Percentiles rank a stretch among this genome's conserved stretches.
Conservation (phyloP, 192 early-diverging fungal genomes). For the Rhizophagus clarus region DNA sequence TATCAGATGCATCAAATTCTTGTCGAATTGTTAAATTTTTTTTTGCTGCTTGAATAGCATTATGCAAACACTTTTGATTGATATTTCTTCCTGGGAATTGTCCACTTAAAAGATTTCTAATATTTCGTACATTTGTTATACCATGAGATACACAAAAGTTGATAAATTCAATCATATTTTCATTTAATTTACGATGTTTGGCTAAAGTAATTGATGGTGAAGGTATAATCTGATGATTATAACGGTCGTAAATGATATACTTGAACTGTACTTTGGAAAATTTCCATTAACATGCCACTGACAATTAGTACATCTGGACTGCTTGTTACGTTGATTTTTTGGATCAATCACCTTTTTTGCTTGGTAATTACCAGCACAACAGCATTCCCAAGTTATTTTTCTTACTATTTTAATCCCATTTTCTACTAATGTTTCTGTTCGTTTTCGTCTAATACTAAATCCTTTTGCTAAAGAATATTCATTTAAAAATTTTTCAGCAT, state of each 20-base stretch:
- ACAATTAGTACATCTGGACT: neutral
- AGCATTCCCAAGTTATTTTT: neutral
- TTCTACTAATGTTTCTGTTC: no score
- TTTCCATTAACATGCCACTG: slow-evolving; percentile 2
- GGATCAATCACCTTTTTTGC: neutral
- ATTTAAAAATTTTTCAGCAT: no score
- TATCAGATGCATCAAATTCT: no score
- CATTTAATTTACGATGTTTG: neutral
- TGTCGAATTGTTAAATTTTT: no score
- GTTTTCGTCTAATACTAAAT: no score
- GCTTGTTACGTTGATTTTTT: neutral
- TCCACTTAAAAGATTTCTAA: neutral
- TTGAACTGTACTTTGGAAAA: neutral
- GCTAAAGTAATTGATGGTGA: neutral
- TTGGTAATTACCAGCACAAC: neutral
- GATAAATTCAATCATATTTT: neutral
- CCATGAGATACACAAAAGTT: slow-evolving; percentile 2
- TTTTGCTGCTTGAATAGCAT: no score
- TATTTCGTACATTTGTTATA: neutral
- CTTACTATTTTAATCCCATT: no score
- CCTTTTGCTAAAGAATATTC: no score
- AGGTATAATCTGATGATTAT: neutral
- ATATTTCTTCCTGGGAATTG: neutral
- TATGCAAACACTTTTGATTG: neutral
- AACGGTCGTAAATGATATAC: slow-evolving; percentile 2